These are phyloP conservation scores for Athelia sp. DNA, from an alignment of 1,284 basidiomycete species.

Conservation along the genomic window DNA sequence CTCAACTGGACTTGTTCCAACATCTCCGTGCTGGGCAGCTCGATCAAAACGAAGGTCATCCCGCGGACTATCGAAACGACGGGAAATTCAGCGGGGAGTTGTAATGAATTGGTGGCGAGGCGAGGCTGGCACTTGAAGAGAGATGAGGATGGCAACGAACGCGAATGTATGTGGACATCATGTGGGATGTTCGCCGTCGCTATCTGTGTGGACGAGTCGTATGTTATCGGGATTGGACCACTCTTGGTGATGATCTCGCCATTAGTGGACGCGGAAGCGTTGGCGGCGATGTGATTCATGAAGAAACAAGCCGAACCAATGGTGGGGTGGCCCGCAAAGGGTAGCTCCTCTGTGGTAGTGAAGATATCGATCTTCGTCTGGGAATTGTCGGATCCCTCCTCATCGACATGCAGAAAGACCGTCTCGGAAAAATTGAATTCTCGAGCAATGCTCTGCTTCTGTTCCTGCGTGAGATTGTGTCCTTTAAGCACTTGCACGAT, in stretches of 20 bases:
- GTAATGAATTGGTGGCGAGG: constrained; percentile 30
- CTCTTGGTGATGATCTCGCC: constrained; percentile 34
- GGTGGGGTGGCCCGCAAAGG: constrained; percentile 42
- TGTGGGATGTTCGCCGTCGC: too few species aligned
- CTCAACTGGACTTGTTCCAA: constrained; percentile 24
- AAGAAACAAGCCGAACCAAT: constrained; percentile 36
- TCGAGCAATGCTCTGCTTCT: constrained; percentile 36
- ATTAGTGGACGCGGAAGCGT: constrained; percentile 6
- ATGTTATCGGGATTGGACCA: constrained; percentile 31
- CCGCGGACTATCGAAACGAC: constrained; percentile 41
- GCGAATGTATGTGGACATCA: too few species aligned
- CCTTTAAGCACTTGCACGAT: constrained; percentile 30
- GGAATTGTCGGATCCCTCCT: constrained; percentile 5
- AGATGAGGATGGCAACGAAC: constrained; percentile 14
- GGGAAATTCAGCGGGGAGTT: constrained; percentile 21
- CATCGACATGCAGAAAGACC: constrained; percentile 32
- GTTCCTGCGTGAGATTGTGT: constrained; percentile 24
- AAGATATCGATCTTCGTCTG: constrained; percentile 34
- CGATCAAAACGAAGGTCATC: constrained; percentile 38
- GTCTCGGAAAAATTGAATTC: constrained; percentile 47
- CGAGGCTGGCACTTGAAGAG: constrained; percentile 20
- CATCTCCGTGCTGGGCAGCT: constrained; percentile 31
- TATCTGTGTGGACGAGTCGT: constrained; percentile 19
- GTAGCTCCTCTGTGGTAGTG: constrained; percentile 32
- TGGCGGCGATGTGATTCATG: constrained; percentile 19